Base-by-base conservation (phyloP, 805 yeast genomes). In the Brettanomyces nanus region DNA sequence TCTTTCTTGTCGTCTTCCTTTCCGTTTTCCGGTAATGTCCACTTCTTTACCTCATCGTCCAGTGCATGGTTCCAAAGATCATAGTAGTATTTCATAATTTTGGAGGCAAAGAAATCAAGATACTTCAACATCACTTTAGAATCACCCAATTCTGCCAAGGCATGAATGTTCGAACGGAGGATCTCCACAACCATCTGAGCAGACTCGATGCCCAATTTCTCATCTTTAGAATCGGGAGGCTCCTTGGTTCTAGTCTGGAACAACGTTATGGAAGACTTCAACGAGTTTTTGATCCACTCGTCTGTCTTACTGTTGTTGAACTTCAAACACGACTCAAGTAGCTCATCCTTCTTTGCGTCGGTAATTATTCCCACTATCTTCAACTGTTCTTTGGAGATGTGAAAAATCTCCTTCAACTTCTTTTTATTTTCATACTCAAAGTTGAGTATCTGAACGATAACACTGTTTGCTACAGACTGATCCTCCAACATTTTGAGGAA, bases 271-370 rank as follows among this genome's bases (percentile, higher is more conserved):
- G 58, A 52, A 5, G 49, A 49, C 2, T 23, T 33, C 13, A 50
- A 34, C 5, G 58, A 68, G 44, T 78, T 84, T 3, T 58, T 56
- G 58, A 85, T 75, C 97, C 97, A 92, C 61, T 86, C 95, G 13
- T 71, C 72, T 69, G 90, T 80, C 57, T 86, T 86, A 18, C 61
- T 61, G 3, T 80, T 73, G 38, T 86, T 76, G 45, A 87, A 71
- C 42, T 71, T 68, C 57, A 85, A 63, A 55, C 86, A 89, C 52
- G 90, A 97, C 38, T 76, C 80, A 49, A 89, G 68, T 9, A 92
- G 70, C 26, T 68, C 68, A 38, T 79, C 79, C 57, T 84, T 86
- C 45, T 80, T 75, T 22, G 77, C 80, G 28, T 79, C 87, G 5
- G 47, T 37, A 14, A 58, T 35, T 6, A 56, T 32, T 5, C 87